Evolutionary conservation across 306 rosid genomes (phyloP), one percentile per base, ranked within the genome.

Genomic region (Trifolium fragiferum): DNA sequence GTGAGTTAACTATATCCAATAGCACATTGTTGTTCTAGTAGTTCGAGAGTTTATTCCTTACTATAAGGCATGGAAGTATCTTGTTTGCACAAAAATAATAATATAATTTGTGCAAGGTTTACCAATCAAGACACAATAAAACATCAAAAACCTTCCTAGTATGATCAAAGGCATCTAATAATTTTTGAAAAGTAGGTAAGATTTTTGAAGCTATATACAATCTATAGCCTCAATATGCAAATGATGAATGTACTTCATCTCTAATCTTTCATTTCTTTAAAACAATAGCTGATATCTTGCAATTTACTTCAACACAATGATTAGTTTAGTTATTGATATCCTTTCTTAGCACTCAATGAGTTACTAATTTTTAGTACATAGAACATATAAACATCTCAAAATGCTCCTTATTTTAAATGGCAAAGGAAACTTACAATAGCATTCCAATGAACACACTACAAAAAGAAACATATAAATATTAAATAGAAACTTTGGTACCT

Each of bases 231-330:
- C 11, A 41, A 41, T 12, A 27, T 27, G 32, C 32, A 35, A 73
- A 73, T 68, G 61, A 73, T 73, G 49, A 47, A 53, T 68, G 19
- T 49, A 21, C 19, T 68, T 11, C 53, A 68, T 49, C 41, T 49
- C 61, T 59, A 43, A 50, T 33, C 25, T 15, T 68, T 11, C 53
- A 51, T 55, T 68, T 20, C 4, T 8, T 46, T 37, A 35, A n/a
- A 51, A 54, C 20, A 75, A n/a, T 10, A 14, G 20, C 32, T 10
- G 30, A 3, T 76, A 55, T 32, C 80, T 76, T 81, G 55, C 65
- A 44, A 70, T 43, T 76, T 62, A 81, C 70, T 81, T 64, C 78
- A 70, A 35, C 63, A 41, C 5, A 76, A 18, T 23, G 47, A 20
- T n/a, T n/a, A n/a, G n/a, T n/a, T 21, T 66, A 20, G 57, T 2